phyloP scores from a whole-genome alignment of 2,329 filamentous ascomycete species.

The Stromatinia cepivora region DNA sequence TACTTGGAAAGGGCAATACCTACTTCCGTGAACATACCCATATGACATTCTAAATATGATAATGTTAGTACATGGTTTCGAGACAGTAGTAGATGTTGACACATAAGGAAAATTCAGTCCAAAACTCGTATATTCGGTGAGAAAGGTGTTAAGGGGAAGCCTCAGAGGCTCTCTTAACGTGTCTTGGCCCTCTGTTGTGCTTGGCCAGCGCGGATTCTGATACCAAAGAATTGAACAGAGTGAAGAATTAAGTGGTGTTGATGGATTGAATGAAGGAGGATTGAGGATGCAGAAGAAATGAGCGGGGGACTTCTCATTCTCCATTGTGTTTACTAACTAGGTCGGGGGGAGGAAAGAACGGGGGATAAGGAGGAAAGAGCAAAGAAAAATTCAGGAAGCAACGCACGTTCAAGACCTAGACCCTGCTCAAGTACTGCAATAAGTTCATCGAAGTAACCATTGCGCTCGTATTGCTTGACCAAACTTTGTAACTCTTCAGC shows the following conservation, averaged over 20 bases:
- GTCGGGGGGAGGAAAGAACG: slow-evolving; percentile 1
- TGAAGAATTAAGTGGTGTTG: background rate
- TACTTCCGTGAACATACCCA: slow-evolving; percentile 95
- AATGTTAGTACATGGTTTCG: slow-evolving; percentile 15
- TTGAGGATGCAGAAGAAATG: background rate
- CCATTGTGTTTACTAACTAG: background rate
- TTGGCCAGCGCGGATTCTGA: background rate
- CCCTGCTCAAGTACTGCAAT: slow-evolving; percentile 93
- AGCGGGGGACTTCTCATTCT: slow-evolving; percentile 2
- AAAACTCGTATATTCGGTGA: background rate
- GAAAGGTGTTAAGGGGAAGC: background rate
- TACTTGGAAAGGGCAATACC: slow-evolving; percentile 93
- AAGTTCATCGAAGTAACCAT: slow-evolving; percentile 98
- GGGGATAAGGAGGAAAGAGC: background rate
- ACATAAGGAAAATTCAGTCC: background rate
- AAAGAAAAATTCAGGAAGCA: slow-evolving; percentile 2
- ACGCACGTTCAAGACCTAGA: slow-evolving; percentile 62
- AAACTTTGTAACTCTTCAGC: slow-evolving; percentile 91
- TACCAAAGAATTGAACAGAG: background rate
- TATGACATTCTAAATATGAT: slow-evolving; percentile 67
- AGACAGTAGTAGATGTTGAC: slow-evolving; percentile 4
- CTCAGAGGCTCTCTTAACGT: background rate
- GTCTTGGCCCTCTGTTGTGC: background rate
- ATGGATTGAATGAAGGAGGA: background rate
- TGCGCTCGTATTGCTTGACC: slow-evolving; percentile 93